These are phyloP conservation scores for Pyrenula aspistea DNA, from an alignment of 495 filamentous ascomycete species.

Conservation along the genomic window DNA sequence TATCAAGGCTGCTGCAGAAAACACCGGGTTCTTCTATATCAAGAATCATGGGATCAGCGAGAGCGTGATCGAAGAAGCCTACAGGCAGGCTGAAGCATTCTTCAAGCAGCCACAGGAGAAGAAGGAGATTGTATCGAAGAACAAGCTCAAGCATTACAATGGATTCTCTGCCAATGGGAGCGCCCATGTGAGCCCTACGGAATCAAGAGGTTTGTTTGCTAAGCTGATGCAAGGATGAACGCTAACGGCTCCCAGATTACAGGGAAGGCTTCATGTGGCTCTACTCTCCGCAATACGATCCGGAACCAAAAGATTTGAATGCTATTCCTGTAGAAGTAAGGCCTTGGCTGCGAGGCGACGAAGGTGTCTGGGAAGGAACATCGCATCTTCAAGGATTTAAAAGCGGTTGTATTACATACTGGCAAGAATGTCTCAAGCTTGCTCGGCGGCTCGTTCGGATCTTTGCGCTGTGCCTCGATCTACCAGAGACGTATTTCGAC, in stretches of 20 bases:
- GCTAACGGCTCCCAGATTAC: slow-evolving; percentile 9
- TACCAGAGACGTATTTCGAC: slow-evolving; percentile 40
- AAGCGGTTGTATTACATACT: slow-evolving; percentile 32
- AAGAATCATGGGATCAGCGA: slow-evolving; percentile 40
- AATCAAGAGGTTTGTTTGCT: slow-evolving; percentile 13
- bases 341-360: slow-evolving; percentile 24
- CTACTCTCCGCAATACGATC: slow-evolving; percentile 34
- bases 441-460: slow-evolving; percentile 33
- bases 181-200: slow-evolving; percentile 16
- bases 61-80: slow-evolving; percentile 27
- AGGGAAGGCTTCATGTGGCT: slow-evolving; percentile 32
- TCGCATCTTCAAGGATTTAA: slow-evolving; percentile 34
- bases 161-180: slow-evolving; percentile 19
- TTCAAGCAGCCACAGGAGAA: slow-evolving; percentile 27
- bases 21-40: slow-evolving; percentile 43
- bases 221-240: not conserved
- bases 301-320: slow-evolving; percentile 21
- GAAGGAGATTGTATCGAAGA: slow-evolving; percentile 22
- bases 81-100: slow-evolving; percentile 24
- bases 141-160: slow-evolving; percentile 14
- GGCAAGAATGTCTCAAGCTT: slow-evolving; percentile 29
- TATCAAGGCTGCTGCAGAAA: slow-evolving; percentile 30
- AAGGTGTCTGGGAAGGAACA: slow-evolving; percentile 36
- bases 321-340: slow-evolving; percentile 20
- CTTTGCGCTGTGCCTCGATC: slow-evolving; percentile 36